phyloP scores from a whole-genome alignment of 225 moss, liverwort and hornwort genomes.

The Straminergon stramineum region DNA sequence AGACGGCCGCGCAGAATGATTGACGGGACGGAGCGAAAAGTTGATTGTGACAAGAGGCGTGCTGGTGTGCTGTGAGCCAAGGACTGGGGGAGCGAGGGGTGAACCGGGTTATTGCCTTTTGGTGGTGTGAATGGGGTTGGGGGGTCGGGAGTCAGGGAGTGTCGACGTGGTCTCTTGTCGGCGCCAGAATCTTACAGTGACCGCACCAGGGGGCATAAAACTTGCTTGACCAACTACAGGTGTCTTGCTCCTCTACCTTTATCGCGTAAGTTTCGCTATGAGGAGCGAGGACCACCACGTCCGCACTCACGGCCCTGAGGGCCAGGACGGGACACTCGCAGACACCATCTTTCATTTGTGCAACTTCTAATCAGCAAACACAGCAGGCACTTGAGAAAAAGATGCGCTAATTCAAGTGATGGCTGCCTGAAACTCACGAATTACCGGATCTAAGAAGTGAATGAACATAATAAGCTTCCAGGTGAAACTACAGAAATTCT shows the following conservation, averaged over 20 bases:
- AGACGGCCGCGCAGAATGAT: background rate
- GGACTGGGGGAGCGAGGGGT: background rate
- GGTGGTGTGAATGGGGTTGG: background rate
- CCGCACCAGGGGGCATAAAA: constrained; percentile 85
- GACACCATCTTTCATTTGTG: background rate
- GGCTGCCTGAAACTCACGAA: background rate
- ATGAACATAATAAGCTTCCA: background rate
- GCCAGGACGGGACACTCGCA: background rate
- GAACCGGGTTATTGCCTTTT: background rate
- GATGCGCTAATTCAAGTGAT: background rate
- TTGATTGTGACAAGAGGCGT: background rate
- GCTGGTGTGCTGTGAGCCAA: constrained; percentile 1
- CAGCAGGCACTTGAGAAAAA: background rate
- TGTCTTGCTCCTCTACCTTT: constrained; percentile 73
- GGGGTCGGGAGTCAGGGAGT: background rate
- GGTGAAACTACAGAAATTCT: background rate
- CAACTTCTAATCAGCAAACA: background rate
- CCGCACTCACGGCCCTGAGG: background rate
- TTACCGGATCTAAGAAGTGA: background rate
- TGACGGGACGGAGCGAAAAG: background rate
- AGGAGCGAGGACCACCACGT: constrained; percentile 47
- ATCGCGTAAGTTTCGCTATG: constrained; percentile 47
- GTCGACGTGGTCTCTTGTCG: constrained; percentile 8
- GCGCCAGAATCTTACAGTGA: constrained; percentile 70
- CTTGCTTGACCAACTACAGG: constrained; percentile 73